Evolutionary conservation across 225 moss, liverwort and hornwort species (phyloP), one percentile per base, ranked within the genome.

Genomic region (Ulota crispa): DNA sequence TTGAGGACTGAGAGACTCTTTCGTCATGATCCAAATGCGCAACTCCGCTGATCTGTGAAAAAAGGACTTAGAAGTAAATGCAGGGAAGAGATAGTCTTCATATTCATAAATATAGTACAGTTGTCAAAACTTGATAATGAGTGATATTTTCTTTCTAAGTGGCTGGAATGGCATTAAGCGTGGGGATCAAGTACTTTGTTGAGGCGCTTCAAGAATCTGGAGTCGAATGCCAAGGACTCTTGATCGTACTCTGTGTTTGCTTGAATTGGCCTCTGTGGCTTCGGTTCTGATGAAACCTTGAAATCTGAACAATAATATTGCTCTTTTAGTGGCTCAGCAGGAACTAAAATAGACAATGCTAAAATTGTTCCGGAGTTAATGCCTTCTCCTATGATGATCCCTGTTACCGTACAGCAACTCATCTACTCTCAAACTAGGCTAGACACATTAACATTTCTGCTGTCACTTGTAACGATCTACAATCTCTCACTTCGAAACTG

Each of bases 211-310:
- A 85, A 62, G 31, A 77, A 83, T 61, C 13, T 85, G 3, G 70
- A 76, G 30, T 89, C 81, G 39, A 78, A 74, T n/a, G 78, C 72
- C 70, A 54, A 61, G 3, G 87, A 78, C 1, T 67, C 75, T 79
- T 81, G 81, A 66, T 66, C 60, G 67, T 65, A 63, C 26, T 70
- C 14, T 55, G 23, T n/a, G 26, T 42, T 83, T n/a, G 50, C 27
- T 32, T 27, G 15, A 50, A 31, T 3, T 43, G 43, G 62, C n/a
- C 30, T 68, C 6, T 78, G 70, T 47, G 55, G 53, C 9, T 61
- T 41, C 73, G 78, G 57, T 53, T 70, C 43, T 47, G 62, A 45
- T 71, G 27, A 1, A 62, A 62, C 31, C 28, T 77, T 80, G 14
- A 19, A 73, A 3, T 68, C 83, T 87, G 53, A 32, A 37, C 30